phyloP scores from a whole-genome alignment of 768 basidiomycete genomes.

The Termitomyces sp. region DNA sequence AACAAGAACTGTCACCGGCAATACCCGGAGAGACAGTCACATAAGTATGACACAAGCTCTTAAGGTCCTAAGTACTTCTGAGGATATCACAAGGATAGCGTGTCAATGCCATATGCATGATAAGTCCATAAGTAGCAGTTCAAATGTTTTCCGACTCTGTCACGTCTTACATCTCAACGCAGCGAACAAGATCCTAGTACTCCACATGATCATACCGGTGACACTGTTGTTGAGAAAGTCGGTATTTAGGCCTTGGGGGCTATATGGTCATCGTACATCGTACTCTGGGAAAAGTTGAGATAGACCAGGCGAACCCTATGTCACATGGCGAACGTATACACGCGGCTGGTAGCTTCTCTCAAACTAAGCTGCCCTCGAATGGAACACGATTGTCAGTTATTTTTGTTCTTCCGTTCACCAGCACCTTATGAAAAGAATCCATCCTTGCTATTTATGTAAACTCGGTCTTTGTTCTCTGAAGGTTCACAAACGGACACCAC shows the following conservation, averaged over 20 bases:
- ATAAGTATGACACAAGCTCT: no score
- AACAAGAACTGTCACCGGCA: slow-evolving; percentile 1
- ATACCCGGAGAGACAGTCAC: slow-evolving; percentile 1
- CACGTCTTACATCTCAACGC: no score
- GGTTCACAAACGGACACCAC: not conserved
- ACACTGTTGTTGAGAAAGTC: no score
- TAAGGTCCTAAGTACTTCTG: not conserved
- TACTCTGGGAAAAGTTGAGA: not conserved
- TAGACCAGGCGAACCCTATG: not conserved
- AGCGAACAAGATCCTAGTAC: no score
- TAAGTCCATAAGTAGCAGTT: no score
- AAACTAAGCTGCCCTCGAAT: not conserved
- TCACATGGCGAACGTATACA: not conserved
- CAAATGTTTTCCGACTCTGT: no score
- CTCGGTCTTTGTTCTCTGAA: not conserved
- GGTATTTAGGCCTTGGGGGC: no score
- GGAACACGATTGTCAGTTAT: not conserved
- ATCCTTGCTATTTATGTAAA: not conserved
- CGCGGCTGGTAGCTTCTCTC: not conserved
- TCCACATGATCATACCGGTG: no score
- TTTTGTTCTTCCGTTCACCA: not conserved
- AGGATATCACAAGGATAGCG: not conserved
- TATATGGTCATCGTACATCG: no score
- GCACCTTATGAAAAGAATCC: not conserved
- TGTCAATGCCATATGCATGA: no score